Conservation (phyloP, 108 stramenopile species). For the Cyclotella baltica region DNA sequence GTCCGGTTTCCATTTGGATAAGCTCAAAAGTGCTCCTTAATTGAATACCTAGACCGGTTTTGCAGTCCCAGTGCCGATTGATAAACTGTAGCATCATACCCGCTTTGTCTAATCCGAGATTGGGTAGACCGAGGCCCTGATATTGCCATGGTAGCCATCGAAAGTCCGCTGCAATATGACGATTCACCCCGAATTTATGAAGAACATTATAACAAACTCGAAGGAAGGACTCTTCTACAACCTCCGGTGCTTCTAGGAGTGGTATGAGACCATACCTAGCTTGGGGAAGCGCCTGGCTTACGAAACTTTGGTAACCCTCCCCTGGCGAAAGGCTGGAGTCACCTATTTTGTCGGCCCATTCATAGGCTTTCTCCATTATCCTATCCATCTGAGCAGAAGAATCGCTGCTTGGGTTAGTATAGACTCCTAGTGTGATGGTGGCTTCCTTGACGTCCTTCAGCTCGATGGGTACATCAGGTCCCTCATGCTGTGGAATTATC, state of each 20-base stretch:
- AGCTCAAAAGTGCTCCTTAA: background rate
- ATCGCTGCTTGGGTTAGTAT: background rate
- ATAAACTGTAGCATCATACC: background rate
- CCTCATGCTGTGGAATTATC: background rate
- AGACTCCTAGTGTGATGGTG: background rate
- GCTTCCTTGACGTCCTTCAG: background rate
- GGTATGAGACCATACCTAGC: constrained; percentile 13
- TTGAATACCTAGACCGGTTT: background rate
- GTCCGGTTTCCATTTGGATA: constrained; percentile 7
- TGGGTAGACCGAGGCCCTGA: constrained; percentile 20
- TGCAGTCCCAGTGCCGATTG: constrained; percentile 4
- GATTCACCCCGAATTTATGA: background rate
- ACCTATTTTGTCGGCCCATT: background rate
- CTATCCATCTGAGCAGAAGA: background rate
- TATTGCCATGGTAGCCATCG: background rate
- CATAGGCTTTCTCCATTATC: background rate
- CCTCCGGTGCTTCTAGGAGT: background rate
- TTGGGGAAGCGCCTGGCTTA: background rate
- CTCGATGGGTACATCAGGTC: background rate
- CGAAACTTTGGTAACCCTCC: background rate
- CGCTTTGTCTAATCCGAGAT: background rate
- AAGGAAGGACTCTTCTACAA: background rate
- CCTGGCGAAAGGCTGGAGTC: background rate
- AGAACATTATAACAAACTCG: background rate
- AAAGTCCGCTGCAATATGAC: background rate